A percentile compares a stretch with the other conserved stretches of the same genome.
Evolutionary conservation across 2,329 filamentous ascomycete species (phyloP).

Genomic region (Furcasterigmium sp.): DNA sequence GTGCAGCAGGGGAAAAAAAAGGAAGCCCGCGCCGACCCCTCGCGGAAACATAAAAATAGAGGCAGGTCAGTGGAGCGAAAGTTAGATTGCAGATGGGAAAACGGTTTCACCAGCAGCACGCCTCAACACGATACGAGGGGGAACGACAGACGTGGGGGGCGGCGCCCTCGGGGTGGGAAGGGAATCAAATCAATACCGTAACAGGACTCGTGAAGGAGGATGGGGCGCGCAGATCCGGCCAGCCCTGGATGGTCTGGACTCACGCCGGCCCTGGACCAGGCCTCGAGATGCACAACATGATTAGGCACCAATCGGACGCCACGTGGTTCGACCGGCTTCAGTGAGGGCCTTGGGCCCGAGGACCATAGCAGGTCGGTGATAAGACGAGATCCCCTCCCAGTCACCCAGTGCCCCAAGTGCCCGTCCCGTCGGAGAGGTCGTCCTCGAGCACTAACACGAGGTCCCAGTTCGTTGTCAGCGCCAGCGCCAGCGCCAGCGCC

Average conservation of each 20-base stretch:
- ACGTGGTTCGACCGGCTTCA: conserved; percentile 1
- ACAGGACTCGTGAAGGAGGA: neutral
- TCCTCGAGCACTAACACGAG: too few relatives aligned
- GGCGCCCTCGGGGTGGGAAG: neutral
- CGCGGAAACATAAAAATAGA: neutral
- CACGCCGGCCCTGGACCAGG: neutral
- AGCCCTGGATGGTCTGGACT: neutral
- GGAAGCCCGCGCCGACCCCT: neutral
- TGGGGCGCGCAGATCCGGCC: neutral
- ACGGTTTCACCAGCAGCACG: conserved; percentile 1
- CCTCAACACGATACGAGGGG: neutral
- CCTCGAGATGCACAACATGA: conserved; percentile 1
- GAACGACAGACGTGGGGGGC: neutral
- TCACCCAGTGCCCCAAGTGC: too few relatives aligned
- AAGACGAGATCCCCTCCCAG: neutral
- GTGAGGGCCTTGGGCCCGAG: neutral
- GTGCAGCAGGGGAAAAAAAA: neutral
- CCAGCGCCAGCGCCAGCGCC: too few relatives aligned
- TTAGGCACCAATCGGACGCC: conserved; percentile 1
- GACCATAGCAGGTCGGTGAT: neutral
- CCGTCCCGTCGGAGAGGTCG: too few relatives aligned
- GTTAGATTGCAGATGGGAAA: conserved; percentile 1
- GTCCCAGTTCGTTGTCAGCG: too few relatives aligned
- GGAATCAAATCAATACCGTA: neutral
- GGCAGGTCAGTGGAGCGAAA: neutral